Percentiles rank a stretch among this genome's conserved stretches.
These are phyloP conservation scores for Aureobasidium leucospermi DNA, from an alignment of 2,329 filamentous ascomycete genomes.

Conservation along the genomic window DNA sequence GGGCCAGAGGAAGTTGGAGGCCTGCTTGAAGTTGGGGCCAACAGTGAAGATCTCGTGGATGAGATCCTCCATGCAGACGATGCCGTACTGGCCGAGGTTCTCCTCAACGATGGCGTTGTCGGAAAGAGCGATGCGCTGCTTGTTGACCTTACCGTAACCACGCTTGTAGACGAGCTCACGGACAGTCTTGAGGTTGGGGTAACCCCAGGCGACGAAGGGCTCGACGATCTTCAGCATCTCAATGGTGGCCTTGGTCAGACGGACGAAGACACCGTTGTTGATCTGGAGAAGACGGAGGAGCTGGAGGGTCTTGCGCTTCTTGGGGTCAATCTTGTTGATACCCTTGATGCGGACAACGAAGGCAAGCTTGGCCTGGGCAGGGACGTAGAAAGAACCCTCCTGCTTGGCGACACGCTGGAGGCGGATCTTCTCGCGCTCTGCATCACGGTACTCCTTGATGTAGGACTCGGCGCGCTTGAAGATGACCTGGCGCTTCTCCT, in stretches of 20 bases:
- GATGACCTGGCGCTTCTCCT: conserved; percentile 97
- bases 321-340: conserved; percentile 99
- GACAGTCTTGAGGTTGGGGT: conserved; percentile 98
- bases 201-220: conserved; percentile 98
- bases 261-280: conserved; percentile 99
- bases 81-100: conserved; percentile 94
- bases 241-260: conserved; percentile 91
- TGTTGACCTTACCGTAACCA: conserved; percentile 90
- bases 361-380: conserved; percentile 90
- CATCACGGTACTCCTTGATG: conserved; percentile 98
- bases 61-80: conserved; percentile 98
- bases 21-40: conserved; percentile 97
- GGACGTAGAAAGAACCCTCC: conserved; percentile 88
- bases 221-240: conserved; percentile 98
- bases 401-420: conserved; percentile 83
- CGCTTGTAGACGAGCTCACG: conserved; percentile 99
- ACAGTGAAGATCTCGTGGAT: conserved; percentile 99
- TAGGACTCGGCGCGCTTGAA: conserved; percentile 99
- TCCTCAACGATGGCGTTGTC: conserved; percentile 98
- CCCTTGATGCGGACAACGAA: conserved; percentile 99
- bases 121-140: conserved; percentile 92
- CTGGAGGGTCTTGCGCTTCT: conserved; percentile 99
- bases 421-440: conserved; percentile 97
- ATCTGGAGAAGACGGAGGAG: conserved; percentile 99
- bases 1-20: conserved; percentile 98